Conservation (phyloP, 192 early-diverging fungal species). For the Coemansia sp. region DNA sequence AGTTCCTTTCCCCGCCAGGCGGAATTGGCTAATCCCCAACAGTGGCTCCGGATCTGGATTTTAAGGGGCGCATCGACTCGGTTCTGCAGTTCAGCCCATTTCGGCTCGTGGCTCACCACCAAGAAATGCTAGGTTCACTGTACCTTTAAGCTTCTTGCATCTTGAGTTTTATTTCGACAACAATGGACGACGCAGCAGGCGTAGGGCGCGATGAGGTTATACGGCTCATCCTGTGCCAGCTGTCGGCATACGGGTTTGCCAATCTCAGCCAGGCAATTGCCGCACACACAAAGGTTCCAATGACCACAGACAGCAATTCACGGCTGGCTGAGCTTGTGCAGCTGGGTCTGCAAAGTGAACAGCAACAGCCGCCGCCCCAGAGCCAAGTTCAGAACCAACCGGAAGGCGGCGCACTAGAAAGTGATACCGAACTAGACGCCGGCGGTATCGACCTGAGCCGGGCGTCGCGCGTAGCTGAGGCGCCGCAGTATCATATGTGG, state of each 20-base stretch:
- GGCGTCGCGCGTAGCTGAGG: neutral
- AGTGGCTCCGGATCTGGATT: no score
- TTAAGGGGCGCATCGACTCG: neutral
- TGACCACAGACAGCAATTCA: slow-evolving; percentile 61
- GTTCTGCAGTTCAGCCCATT: neutral
- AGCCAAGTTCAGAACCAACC: neutral
- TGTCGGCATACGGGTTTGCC: slow-evolving; percentile 58
- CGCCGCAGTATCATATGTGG: slow-evolving; percentile 63
- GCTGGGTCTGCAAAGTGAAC: slow-evolving; percentile 63
- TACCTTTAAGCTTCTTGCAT: neutral
- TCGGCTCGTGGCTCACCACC: no score
- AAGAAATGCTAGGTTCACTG: no score
- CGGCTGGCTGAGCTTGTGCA: slow-evolving; percentile 63
- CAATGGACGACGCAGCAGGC: slow-evolving; percentile 12
- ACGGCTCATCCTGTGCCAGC: slow-evolving; percentile 49
- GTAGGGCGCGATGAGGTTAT: slow-evolving; percentile 35
- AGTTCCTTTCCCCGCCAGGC: slow-evolving; percentile 11
- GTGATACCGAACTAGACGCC: slow-evolving; percentile 7
- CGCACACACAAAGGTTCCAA: slow-evolving; percentile 64
- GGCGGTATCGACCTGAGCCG: slow-evolving; percentile 24
- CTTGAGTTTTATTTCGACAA: neutral
- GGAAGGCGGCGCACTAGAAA: slow-evolving; percentile 22
- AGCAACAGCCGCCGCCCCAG: neutral
- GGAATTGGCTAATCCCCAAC: slow-evolving; percentile 1
- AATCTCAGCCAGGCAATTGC: slow-evolving; percentile 62